phyloP scores from a whole-genome alignment of 2,329 filamentous ascomycete genomes.

The Pseudogymnoascus sp. region DNA sequence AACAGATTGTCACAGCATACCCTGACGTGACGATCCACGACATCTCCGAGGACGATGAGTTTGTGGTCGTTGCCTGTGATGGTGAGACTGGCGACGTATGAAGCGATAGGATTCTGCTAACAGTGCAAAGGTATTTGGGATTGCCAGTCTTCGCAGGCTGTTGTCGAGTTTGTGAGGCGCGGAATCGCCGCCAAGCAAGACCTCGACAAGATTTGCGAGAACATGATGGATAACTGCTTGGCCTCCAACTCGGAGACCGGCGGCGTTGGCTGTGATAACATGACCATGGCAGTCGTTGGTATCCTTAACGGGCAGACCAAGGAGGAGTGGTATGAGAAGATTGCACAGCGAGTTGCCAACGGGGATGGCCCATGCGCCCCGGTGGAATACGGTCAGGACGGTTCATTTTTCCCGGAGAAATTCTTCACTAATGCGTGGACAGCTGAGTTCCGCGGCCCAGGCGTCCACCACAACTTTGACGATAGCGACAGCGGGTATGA shows the following conservation, averaged over 20 bases:
- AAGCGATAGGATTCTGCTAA: conserved; percentile 18
- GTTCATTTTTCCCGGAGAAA: conserved; percentile 15
- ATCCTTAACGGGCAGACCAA: conserved; percentile 86
- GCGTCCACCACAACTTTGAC: conserved; percentile 75
- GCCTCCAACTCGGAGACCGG: conserved; percentile 97
- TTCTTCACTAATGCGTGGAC: conserved; percentile 22
- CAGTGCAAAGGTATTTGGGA: conserved; percentile 83
- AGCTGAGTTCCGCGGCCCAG: conserved; percentile 82
- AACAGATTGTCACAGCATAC: conserved; percentile 96
- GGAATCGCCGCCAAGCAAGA: conserved; percentile 96
- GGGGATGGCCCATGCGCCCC: conserved; percentile 97
- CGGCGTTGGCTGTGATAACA: conserved; percentile 97
- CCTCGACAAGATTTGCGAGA: conserved; percentile 91
- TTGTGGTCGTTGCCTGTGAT: conserved; percentile 86
- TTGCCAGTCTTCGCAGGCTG: conserved; percentile 95
- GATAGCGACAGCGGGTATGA: conserved; percentile 73
- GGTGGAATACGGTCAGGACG: conserved; percentile 84
- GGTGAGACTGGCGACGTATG: conserved; percentile 47
- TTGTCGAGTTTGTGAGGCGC: conserved; percentile 91
- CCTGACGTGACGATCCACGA: conserved; percentile 92
- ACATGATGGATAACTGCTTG: conserved; percentile 99
- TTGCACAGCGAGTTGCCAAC: conserved; percentile 87
- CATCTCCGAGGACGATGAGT: conserved; percentile 87
- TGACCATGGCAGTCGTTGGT: conserved; percentile 93
- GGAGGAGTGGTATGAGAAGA: conserved; percentile 97